Base-by-base conservation (phyloP, 768 basidiomycete genomes). In the Tulasnella sp. region DNA sequence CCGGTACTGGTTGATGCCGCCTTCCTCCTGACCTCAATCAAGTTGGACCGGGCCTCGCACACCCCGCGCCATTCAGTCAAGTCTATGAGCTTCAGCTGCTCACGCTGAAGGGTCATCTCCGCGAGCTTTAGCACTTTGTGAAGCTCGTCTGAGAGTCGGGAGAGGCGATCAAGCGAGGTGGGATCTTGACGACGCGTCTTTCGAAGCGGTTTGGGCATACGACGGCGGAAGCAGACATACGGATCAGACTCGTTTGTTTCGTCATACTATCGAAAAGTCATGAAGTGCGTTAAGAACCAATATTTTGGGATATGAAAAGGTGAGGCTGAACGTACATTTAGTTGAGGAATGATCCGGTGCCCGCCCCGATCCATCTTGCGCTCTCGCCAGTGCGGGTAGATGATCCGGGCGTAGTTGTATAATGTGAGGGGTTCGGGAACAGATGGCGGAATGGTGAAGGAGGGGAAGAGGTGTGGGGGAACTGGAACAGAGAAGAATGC, bases 191-290 rank as follows among this genome's bases (percentile, higher is more conserved):
- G 85, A 7, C 94, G 83, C 8, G 94, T 97, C 74, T 98, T 98
- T 62, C 96, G 83, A 46, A 90, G 80, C 2, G 89, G 83, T 69
- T 98, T 98, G 71, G 87, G 84, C 69, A 98, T 94, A 56, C 93
- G 84, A 61, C 92, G 80, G 38, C 96, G 82, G 78, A 99, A 99
- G 72, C 96, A 99, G 46, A 97, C 87, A 63, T 97, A 98, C 0
- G 94, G 93, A 66, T 94, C 92, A 57, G 89, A 91, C 64, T 78
- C 78, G 48, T 84, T 84, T 19, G 85, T 78, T 72, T 97, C 93
- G 69, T 98, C 92, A 66, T 80, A 84, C 86, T 89, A 48, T 61
- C 12, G 64, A 30, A 30, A 27, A 25, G 5, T 10, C 51, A 21
- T 9, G 12, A 12, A 54, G 10, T 5, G 22, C 15, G 19, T 17